phyloP scores from a whole-genome alignment of 306 rosid genomes.

The Biancaea sappan region DNA sequence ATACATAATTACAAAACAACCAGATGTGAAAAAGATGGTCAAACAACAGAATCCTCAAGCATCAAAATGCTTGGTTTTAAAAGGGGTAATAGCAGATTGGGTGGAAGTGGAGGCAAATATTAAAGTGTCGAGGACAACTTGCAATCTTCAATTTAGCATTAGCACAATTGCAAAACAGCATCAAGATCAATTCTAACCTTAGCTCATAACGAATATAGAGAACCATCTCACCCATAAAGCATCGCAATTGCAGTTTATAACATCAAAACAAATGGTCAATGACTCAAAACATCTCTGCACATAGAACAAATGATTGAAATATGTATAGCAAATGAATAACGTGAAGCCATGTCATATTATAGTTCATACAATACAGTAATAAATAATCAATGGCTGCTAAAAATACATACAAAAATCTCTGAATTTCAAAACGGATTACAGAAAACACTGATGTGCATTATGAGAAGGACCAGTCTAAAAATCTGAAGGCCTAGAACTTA shows the following conservation, averaged over 20 bases:
- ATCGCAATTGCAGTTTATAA: neutral
- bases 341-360: neutral
- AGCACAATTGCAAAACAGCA: neutral
- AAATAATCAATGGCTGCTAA: conserved; percentile 36
- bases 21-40: neutral
- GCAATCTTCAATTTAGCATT: neutral
- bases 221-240: neutral
- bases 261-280: neutral
- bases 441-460: conserved; percentile 41
- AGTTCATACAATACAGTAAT: conserved; percentile 23
- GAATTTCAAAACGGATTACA: conserved; percentile 29
- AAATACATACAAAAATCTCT: conserved; percentile 42
- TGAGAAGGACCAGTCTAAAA: conserved; percentile 44
- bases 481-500: conserved; percentile 47
- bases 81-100: too few species aligned
- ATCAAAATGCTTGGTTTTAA: too few species aligned
- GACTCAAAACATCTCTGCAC: neutral
- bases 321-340: neutral
- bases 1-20: neutral
- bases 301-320: neutral
- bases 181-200: neutral
- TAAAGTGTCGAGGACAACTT: neutral
- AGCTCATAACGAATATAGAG: neutral
- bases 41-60: neutral
- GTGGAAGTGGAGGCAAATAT: neutral